Percentiles rank a stretch among this genome's conserved stretches.
phyloP scores from a whole-genome alignment of 1,284 basidiomycete genomes.

The Volvariella volvacea region DNA sequence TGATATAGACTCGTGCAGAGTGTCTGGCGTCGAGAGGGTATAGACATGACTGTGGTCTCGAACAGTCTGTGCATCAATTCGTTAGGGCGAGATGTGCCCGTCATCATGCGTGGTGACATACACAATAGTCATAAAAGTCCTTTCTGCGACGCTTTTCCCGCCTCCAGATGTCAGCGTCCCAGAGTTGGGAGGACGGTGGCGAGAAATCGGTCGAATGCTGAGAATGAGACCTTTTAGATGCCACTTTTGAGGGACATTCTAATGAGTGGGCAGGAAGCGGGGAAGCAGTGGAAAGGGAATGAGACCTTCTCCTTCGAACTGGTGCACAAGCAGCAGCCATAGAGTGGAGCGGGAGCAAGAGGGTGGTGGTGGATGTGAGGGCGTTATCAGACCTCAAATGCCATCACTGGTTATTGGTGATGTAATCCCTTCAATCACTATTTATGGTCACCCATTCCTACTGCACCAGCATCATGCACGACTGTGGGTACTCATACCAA shows the following conservation, averaged over 20 bases:
- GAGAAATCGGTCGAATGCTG: conserved; percentile 23
- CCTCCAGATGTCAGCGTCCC: conserved; percentile 46
- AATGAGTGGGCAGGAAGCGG: conserved; percentile 24
- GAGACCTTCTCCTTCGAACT: conserved; percentile 45
- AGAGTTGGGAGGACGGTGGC: conserved; percentile 33
- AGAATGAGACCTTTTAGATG: conserved; percentile 42
- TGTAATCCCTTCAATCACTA: no score
- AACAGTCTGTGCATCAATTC: no score
- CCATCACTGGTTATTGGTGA: no score
- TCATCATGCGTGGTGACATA: no score
- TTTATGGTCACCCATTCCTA: no score
- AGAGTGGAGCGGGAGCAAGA: conserved; percentile 6
- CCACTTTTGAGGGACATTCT: conserved; percentile 29
- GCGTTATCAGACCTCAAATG: no score
- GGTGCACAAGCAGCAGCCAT: conserved; percentile 34
- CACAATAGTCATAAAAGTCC: no score
- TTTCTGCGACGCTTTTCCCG: conserved; percentile 45
- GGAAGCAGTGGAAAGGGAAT: conserved; percentile 44
- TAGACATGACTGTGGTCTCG: no score
- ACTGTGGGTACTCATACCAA: no score
- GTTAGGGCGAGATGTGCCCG: no score
- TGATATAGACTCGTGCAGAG: conserved; percentile 7
- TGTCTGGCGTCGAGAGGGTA: no score
- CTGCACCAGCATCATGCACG: no score
- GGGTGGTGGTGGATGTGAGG: background rate